Evolutionary conservation across 768 basidiomycete species (phyloP).

Genomic region (Thelephora ganbajun): DNA sequence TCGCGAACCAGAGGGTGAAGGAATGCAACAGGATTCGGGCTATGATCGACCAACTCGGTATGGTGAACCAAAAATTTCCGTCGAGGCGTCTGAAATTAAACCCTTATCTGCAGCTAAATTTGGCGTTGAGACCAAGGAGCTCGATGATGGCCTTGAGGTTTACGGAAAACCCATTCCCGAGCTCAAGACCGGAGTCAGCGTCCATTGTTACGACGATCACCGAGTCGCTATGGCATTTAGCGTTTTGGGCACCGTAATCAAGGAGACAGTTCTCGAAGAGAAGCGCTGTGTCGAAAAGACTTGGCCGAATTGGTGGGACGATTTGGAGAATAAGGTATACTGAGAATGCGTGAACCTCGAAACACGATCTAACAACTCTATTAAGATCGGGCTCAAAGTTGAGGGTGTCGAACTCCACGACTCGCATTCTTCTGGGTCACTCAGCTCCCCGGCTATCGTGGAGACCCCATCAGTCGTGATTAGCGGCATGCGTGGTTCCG

Average conservation of each 20-base stretch:
- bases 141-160: conserved; percentile 86
- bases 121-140: conserved; percentile 81
- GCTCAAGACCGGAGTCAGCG: conserved; percentile 56
- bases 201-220: conserved; percentile 97
- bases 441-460: conserved; percentile 20
- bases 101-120: conserved; percentile 58
- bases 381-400: conserved; percentile 77
- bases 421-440: conserved; percentile 25
- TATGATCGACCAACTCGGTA: conserved; percentile 92
- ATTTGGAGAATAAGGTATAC: conserved; percentile 81
- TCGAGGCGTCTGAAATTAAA: background rate
- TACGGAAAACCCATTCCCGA: conserved; percentile 57
- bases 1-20: conserved; percentile 96
- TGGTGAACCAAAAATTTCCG: conserved; percentile 12
- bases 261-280: conserved; percentile 79
- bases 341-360: background rate
- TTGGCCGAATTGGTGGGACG: conserved; percentile 99
- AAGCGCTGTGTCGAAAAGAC: conserved; percentile 99
- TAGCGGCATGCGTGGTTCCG: conserved; percentile 94
- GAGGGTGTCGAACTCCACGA: conserved; percentile 67
- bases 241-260: conserved; percentile 64
- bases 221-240: conserved; percentile 98
- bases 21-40: conserved; percentile 95
- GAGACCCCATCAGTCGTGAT: conserved; percentile 53
- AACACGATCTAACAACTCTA: conserved; percentile 1